Evolutionary conservation across 2,329 filamentous ascomycete species (phyloP), one percentile per base, ranked within the genome.

Genomic region (Dothidotthia symphoricarpi): DNA sequence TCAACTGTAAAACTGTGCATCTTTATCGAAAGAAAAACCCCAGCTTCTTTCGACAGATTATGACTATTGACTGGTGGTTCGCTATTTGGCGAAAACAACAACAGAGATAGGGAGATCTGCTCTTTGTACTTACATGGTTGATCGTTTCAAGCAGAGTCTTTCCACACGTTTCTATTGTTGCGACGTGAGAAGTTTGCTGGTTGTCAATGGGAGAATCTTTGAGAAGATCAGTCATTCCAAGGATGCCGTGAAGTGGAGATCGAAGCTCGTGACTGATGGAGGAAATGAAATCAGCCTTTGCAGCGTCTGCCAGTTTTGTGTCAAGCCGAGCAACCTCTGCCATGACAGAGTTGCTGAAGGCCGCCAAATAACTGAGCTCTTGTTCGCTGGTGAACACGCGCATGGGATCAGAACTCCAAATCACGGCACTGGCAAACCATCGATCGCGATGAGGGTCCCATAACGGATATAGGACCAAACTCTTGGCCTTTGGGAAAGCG

Each of bases 221-320:
- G 3, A 67, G 43, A 6, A 67, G 36, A 39, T 66, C 63, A 6
- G 54, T 59, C 49, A 63, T 63, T 0, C 76, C 73, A 0, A 83
- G 61, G 22, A 83, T 75, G 2, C 80, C 80, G 38, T 83, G 80
- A 0, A 83, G 64, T 0, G 80, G 80, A 2, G 75, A 80, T 4
- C 80, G 70, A 11, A 83, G 61, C 53, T 83, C 80, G 50, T 83
- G 80, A 3, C 75, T 80, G 5, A 83, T 73, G 1, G 75, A 81
- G 0, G 76, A 75, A 6, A 83, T 71, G 24, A 81, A 75, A 39
- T 81, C 77, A 1, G 74, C 73, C 53, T 81, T 81, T 28, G 77
- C 76, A 31, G 56, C 52, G 32, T 68, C 64, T 12, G 64, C 63
- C 7, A 61, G 38, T 15, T 63, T 63, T n/a, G 63, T 64, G 27